These are phyloP conservation scores for Lasiosphaeriaceae sp. DNA, from an alignment of 495 filamentous ascomycete species.

Conservation along the genomic window DNA sequence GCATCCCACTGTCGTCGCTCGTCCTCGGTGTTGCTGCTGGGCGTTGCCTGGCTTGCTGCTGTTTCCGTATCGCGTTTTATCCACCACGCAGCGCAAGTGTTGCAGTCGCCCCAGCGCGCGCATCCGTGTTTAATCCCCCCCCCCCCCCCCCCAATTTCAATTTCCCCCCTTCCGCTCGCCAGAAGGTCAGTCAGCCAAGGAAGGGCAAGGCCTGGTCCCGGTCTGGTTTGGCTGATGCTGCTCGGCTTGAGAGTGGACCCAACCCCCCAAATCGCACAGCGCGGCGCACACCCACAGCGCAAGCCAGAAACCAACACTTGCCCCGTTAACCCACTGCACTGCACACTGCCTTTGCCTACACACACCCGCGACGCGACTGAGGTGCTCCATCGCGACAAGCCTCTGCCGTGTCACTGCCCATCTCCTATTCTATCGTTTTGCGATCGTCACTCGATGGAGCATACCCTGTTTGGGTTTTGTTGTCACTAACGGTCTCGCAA, in stretches of 20 bases:
- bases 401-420: conserved; percentile 38
- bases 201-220: not conserved
- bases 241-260: conserved; percentile 21
- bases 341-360: conserved; percentile 23
- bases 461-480: conserved; percentile 27
- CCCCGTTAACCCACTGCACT: conserved; percentile 30
- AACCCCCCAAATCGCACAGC: conserved; percentile 19
- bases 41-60: conserved; percentile 7
- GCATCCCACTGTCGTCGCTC: conserved; percentile 21
- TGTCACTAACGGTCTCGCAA: conserved; percentile 45
- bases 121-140: not conserved
- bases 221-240: not conserved
- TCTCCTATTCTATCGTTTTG: conserved; percentile 31
- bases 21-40: conserved; percentile 11
- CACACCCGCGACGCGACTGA: conserved; percentile 47
- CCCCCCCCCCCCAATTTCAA: conserved; percentile 7
- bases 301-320: conserved; percentile 27
- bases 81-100: not conserved
- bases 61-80: conserved; percentile 4
- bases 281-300: conserved; percentile 11
- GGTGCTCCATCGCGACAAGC: conserved; percentile 47
- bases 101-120: not conserved
- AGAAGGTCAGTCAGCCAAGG: too few species aligned
- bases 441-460: conserved; percentile 23
- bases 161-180: conserved; percentile 1